Evolutionary conservation across 345 rosid genomes (phyloP).

Genomic region (Arabis alpina): DNA sequence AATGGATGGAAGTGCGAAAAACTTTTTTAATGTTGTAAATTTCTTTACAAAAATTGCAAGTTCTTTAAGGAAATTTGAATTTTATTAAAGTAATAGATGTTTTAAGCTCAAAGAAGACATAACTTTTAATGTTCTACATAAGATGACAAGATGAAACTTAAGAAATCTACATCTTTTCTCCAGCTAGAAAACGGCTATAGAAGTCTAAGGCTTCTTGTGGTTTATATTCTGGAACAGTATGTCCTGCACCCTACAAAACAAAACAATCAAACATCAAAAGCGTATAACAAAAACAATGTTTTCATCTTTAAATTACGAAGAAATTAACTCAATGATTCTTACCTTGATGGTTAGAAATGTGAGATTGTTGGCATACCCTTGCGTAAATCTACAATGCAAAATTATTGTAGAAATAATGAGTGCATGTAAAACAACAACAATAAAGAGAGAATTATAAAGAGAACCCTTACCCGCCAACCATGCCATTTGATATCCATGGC

Average conservation of each 20-base stretch:
- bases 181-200: constrained; percentile 73
- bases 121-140: neutral
- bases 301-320: neutral
- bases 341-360: constrained; percentile 88
- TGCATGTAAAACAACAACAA: neutral
- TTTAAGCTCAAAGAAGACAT: neutral
- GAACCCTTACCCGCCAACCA: constrained; percentile 71
- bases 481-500: constrained; percentile 67
- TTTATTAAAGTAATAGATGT: neutral
- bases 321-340: neutral
- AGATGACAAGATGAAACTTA: neutral
- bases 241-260: constrained; percentile 79
- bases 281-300: neutral
- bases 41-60: neutral
- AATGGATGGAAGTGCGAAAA: too few relatives aligned
- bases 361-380: constrained; percentile 78
- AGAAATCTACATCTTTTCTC: constrained; percentile 49
- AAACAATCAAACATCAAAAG: neutral
- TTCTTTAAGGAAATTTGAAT: neutral
- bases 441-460: neutral
- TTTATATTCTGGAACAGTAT: constrained; percentile 88
- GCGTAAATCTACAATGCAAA: constrained; percentile 53
- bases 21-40: too few relatives aligned
- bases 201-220: constrained; percentile 79
- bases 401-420: neutral